Base-by-base conservation (phyloP, 768 basidiomycete species). In the Cantharellus anzutake region DNA sequence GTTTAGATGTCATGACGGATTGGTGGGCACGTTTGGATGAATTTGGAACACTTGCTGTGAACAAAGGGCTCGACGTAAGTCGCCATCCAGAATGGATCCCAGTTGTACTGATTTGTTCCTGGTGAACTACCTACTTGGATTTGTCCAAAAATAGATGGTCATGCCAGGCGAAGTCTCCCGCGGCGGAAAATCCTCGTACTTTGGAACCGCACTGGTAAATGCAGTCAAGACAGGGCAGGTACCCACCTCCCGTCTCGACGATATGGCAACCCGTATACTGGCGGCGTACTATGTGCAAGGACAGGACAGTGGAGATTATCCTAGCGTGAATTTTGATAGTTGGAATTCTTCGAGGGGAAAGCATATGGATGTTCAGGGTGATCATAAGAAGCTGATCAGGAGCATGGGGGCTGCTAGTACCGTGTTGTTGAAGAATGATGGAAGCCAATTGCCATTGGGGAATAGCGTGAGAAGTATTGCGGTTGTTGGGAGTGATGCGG, bases 181-280 rank as follows among this genome's bases (percentile, higher is more conserved):
- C 60, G 56, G 58, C 11, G 35, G 39, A 29, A 39, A 41, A n/a
- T 41, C 37, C 37, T 58, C 48, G 39, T 60, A 62, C 40, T 65
- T 65, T 44, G 72, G 72, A 4, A 37, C 42, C 0, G 86, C 82
- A 67, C 74, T 90, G 40, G 82, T 81, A 0, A 73, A 72, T 37
- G 81, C 75, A 56, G 86, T 92, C 16, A 70, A 76, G 53, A 85
- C 90, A 67, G 81, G 81, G 44, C 81, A 79, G 2, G 84, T 92
- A 57, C 75, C 83, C 0, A 73, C 75, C 63, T 29, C 20, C 20
- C 20, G 20, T 29, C 20, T 29, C 20, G 67, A 66, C 56, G 80
- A 88, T 67, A 76, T 86, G 76, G 84, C 84, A 0, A 77, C 77
- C 2, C 79, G 85, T 20, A 81, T 86, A 60, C 67, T 86, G 5